Conservation (phyloP, 768 basidiomycete species). For the Lyophyllum decastes region DNA sequence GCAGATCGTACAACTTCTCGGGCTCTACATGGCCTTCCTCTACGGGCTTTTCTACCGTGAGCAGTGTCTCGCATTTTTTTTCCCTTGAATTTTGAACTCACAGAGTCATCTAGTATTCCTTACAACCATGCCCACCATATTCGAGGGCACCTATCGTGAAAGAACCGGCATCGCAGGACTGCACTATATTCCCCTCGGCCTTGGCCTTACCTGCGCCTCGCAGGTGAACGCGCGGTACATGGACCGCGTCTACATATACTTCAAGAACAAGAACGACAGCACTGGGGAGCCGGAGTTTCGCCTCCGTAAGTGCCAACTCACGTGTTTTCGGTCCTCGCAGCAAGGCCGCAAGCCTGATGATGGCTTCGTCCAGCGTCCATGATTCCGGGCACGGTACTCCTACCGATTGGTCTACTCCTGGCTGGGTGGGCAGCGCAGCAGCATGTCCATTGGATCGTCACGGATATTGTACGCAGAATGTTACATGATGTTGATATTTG, state of each 20-base stretch:
- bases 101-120: conserved; percentile 51
- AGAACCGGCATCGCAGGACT: conserved; percentile 60
- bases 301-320: conserved; percentile 37
- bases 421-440: conserved; percentile 69
- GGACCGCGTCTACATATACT: conserved; percentile 54
- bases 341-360: not conserved
- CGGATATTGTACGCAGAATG: conserved; percentile 62
- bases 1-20: conserved; percentile 68
- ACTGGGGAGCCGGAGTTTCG: conserved; percentile 52
- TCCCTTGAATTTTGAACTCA: not conserved
- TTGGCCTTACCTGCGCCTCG: conserved; percentile 56
- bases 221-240: conserved; percentile 56
- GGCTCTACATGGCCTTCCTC: conserved; percentile 68
- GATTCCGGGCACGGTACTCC: conserved; percentile 54
- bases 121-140: conserved; percentile 65
- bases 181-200: conserved; percentile 71
- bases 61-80: conserved; percentile 19
- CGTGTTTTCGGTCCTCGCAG: not conserved
- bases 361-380: conserved; percentile 47
- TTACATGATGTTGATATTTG: not conserved
- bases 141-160: conserved; percentile 54
- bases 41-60: conserved; percentile 64
- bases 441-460: conserved; percentile 66
- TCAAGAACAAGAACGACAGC: conserved; percentile 50
- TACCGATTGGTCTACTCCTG: conserved; percentile 70